These are phyloP conservation scores for Schwanniomyces yamadae DNA, from an alignment of 805 yeast species.

Conservation along the genomic window DNA sequence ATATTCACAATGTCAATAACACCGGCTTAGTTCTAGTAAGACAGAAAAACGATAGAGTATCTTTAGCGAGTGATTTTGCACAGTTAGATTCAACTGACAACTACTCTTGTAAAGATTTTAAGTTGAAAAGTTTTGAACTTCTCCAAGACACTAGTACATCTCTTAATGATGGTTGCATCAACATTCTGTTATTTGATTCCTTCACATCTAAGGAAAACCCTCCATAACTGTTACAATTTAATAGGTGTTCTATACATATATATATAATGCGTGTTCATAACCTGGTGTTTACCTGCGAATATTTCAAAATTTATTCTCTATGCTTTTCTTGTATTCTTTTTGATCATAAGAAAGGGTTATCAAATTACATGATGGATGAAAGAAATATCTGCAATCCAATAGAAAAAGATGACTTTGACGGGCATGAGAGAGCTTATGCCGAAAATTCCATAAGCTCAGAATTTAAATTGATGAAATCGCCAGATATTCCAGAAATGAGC, in stretches of 20 bases:
- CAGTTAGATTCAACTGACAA: constrained; percentile 7
- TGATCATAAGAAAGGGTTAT: no score
- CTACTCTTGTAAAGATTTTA: constrained; percentile 15
- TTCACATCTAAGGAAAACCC: constrained; percentile 43
- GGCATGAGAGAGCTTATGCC: no score
- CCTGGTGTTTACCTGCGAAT: no score
- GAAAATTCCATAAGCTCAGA: no score
- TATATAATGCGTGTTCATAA: neutral
- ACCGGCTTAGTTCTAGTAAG: constrained; percentile 22
- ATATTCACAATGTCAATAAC: constrained; percentile 30
- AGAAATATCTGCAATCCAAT: no score
- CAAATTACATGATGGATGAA: no score
- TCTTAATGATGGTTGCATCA: constrained; percentile 33
- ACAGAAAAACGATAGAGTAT: constrained; percentile 8
- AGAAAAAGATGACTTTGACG: no score
- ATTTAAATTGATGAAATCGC: no score
- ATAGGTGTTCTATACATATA: neutral
- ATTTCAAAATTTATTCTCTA: no score
- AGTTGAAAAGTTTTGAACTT: constrained; percentile 35
- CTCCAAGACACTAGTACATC: constrained; percentile 31
- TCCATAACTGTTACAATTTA: constrained; percentile 14
- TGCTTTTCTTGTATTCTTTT: no score
- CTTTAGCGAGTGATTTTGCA: neutral
- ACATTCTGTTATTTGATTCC: constrained; percentile 41
- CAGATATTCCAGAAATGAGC: no score